These are phyloP conservation scores for Periconia sp. DNA, from an alignment of 2,329 filamentous ascomycete species.

Conservation along the genomic window DNA sequence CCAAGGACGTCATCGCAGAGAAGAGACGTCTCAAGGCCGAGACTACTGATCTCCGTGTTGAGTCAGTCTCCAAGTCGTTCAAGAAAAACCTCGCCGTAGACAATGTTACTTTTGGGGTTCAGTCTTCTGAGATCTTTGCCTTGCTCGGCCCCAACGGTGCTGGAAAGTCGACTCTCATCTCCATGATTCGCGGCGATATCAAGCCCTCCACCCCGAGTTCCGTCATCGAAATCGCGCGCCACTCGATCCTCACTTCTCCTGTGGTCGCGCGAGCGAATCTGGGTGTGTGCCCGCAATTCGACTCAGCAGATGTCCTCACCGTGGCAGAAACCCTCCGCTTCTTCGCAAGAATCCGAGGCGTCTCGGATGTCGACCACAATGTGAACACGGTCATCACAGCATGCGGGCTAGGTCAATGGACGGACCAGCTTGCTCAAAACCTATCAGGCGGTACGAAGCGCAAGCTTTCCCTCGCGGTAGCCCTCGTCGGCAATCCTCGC, in stretches of 20 bases:
- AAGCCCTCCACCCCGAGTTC: slow-evolving; percentile 61
- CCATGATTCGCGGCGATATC: slow-evolving; percentile 84
- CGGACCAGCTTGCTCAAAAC: slow-evolving; percentile 72
- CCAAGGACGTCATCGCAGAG: slow-evolving; percentile 66
- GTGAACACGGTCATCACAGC: slow-evolving; percentile 77
- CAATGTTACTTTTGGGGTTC: slow-evolving; percentile 83
- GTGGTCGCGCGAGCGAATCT: slow-evolving; percentile 73
- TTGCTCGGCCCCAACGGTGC: slow-evolving; percentile 89
- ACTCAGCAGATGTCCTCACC: slow-evolving; percentile 86
- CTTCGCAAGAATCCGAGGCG: slow-evolving; percentile 82
- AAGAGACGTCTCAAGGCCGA: slow-evolving; percentile 62
- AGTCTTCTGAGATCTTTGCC: slow-evolving; percentile 80
- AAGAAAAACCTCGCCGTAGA: slow-evolving; percentile 75
- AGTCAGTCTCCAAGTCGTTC: slow-evolving; percentile 80
- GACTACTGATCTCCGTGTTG: slow-evolving; percentile 73
- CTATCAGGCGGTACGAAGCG: slow-evolving; percentile 90
- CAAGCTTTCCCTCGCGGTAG: slow-evolving; percentile 85
- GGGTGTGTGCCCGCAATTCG: slow-evolving; percentile 81
- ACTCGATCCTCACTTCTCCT: slow-evolving; percentile 72
- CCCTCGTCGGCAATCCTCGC: slow-evolving; percentile 86
- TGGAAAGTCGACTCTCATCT: slow-evolving; percentile 88
- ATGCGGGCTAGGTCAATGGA: slow-evolving; percentile 73
- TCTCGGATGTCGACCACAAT: slow-evolving; percentile 74
- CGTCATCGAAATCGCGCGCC: slow-evolving; percentile 73
- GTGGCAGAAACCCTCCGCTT: slow-evolving; percentile 83